Base-by-base conservation (phyloP, 192 early-diverging fungal genomes). In the Obelidium mucronatum region DNA sequence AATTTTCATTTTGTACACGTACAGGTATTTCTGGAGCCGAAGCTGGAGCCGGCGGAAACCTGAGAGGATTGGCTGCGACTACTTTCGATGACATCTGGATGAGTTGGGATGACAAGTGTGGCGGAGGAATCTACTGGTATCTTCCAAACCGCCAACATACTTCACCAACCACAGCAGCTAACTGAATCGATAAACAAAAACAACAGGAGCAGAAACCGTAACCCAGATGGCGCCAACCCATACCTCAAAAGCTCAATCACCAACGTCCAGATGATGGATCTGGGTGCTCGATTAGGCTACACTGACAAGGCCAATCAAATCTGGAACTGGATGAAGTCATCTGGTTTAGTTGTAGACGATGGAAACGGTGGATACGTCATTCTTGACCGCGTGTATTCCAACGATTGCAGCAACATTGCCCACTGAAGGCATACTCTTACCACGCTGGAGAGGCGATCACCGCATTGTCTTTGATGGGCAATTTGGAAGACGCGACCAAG, bases 201-300 rank as follows among this genome's bases (percentile, higher is more conserved):
- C 48, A 8, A 51, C 26, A 58, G 55, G 55, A 58, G 55, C 55
- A 58, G 55, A 58, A 31, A 58, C 1, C 55, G 30, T 28, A 5
- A 22, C 11, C 55, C 55, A 8, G 55, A 26, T 8, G 6, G 17
- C 0, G 26, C 0, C 24, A 31, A 30, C 19, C 17, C 5, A 8
- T 63, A 69, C 59, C 75, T 79, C 76, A 86, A 86, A 53, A 81
- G 79, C 48, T 74, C 79, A 15, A 86, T 86, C 61, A 79, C 82
- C 30, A 81, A 86, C 77, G 76, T 39, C 1, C 73, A 83, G 65
- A 68, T 60, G 24, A 73, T 86, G 30, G 55, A 66, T 19, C 56
- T 86, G 5, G 67, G 72, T 59, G 80, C 82, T 3, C 70, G 85
- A 39, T 67, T 86, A 5, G 64, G 67, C 2, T 70, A 83, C 67